Conservation (phyloP, 495 filamentous ascomycete genomes). For the Tuber magnatum region DNA sequence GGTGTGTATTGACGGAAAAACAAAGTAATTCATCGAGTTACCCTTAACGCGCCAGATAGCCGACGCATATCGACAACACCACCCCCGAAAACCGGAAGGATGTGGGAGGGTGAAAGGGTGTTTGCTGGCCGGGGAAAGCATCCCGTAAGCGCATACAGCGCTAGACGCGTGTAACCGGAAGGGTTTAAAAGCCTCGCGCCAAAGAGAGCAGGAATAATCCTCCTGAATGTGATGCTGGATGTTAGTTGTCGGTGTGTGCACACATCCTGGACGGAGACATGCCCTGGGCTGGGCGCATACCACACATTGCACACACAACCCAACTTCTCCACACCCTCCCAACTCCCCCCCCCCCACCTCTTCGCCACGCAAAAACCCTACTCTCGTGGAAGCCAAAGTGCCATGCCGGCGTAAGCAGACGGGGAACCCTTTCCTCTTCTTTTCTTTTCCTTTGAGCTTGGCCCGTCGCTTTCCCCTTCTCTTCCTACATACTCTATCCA, state of each 20-base stretch:
- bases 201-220: not conserved
- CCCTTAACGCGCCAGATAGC: not conserved
- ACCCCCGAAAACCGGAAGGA: not conserved
- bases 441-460: not conserved
- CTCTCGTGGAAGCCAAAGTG: not conserved
- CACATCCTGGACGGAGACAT: not conserved
- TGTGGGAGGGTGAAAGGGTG: not conserved
- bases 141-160: not conserved
- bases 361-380: not conserved
- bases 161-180: not conserved
- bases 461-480: not conserved
- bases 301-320: slow-evolving; percentile 1
- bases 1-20: not conserved
- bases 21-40: not conserved
- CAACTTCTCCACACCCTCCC: not conserved
- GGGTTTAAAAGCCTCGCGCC: not conserved
- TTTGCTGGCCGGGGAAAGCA: not conserved
- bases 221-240: not conserved
- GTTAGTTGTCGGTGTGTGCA: not conserved
- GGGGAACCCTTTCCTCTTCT: not conserved
- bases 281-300: not conserved
- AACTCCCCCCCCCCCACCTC: not conserved
- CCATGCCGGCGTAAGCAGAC: not conserved
- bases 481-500: not conserved
- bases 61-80: not conserved